These are phyloP conservation scores for Raddia guianensis DNA, from an alignment of 176 grass and related monocot species.

Conservation along the genomic window DNA sequence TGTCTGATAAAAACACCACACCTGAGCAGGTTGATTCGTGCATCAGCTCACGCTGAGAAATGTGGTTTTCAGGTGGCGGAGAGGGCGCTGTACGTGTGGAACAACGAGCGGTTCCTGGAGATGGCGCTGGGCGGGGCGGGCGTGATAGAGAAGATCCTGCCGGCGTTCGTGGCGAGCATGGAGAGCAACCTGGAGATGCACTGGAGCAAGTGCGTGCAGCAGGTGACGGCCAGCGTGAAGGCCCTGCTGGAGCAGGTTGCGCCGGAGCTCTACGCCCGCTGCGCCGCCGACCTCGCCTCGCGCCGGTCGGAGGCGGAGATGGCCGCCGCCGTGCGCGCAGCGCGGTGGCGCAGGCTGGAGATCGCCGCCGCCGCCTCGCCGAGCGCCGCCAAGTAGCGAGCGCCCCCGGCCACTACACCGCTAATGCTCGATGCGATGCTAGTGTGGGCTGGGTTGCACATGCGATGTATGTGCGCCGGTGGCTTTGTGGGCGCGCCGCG, in stretches of 20 bases:
- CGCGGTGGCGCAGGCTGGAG: conserved; percentile 65
- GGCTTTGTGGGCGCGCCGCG: neutral
- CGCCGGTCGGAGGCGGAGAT: conserved; percentile 4
- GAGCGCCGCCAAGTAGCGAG: too few species aligned
- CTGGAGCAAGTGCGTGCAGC: conserved; percentile 91
- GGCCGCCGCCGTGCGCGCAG: conserved; percentile 45
- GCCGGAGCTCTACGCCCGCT: conserved; percentile 61
- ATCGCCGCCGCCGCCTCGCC: neutral
- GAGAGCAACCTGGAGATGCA: conserved; percentile 73
- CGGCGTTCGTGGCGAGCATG: conserved; percentile 57
- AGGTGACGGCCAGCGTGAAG: conserved; percentile 68
- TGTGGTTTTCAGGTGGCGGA: conserved; percentile 71
- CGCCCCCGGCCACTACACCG: too few species aligned
- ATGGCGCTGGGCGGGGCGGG: conserved; percentile 49
- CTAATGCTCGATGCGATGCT: neutral
- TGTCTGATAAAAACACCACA: neutral
- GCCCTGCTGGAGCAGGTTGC: conserved; percentile 57
- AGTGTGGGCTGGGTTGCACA: neutral
- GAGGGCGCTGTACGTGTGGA: conserved; percentile 81
- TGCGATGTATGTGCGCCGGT: neutral
- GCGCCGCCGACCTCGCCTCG: conserved; percentile 43
- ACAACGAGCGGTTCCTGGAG: conserved; percentile 78
- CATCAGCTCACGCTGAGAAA: neutral
- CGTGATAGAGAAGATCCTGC: conserved; percentile 60
- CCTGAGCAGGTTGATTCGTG: too few species aligned